A percentile compares a stretch with the other conserved stretches of the same genome.
phyloP scores from a whole-genome alignment of 1,139 yeast genomes.

The Ogataea hybrid region DNA sequence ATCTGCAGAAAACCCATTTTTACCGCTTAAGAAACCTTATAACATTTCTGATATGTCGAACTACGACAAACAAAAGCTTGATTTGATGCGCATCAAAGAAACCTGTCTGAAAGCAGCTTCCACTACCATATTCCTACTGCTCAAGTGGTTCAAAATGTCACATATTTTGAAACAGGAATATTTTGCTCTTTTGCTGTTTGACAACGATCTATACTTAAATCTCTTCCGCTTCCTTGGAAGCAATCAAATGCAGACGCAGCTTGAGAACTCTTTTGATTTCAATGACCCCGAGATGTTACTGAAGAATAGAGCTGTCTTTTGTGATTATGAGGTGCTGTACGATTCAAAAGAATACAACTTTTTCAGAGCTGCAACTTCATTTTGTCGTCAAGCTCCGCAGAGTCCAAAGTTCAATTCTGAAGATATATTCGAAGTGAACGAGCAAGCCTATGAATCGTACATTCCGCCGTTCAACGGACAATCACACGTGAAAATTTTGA shows the following conservation, averaged over 20 bases:
- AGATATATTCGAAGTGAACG: slow-evolving; percentile 22
- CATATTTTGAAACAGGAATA: slow-evolving; percentile 81
- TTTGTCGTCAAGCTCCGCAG: slow-evolving; percentile 11
- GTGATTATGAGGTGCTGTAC: slow-evolving; percentile 30
- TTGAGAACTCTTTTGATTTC: slow-evolving; percentile 25
- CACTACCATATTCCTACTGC: slow-evolving; percentile 49
- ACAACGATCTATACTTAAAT: slow-evolving; percentile 36
- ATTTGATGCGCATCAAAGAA: slow-evolving; percentile 61
- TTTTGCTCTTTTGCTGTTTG: slow-evolving; percentile 69
- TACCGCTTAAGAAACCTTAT: slow-evolving; percentile 1
- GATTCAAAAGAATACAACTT: slow-evolving; percentile 28
- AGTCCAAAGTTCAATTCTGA: slow-evolving; percentile 12
- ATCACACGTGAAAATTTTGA: slow-evolving; percentile 25
- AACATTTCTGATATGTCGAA: slow-evolving; percentile 12
- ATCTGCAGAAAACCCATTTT: slow-evolving; percentile 4
- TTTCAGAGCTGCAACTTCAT: slow-evolving; percentile 22
- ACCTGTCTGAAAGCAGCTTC: slow-evolving; percentile 61
- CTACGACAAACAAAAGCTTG: slow-evolving; percentile 42
- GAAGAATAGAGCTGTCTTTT: slow-evolving; percentile 29
- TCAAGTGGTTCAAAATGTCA: slow-evolving; percentile 76
- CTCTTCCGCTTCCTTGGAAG: slow-evolving; percentile 41
- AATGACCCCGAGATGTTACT: slow-evolving; percentile 26
- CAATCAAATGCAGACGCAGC: slow-evolving; percentile 28
- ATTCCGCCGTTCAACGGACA: slow-evolving; percentile 31
- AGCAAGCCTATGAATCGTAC: slow-evolving; percentile 21